Evolutionary conservation across 2,329 filamentous ascomycete genomes (phyloP), one percentile per base, ranked within the genome.

Genomic region (Xylariaceae sp.): DNA sequence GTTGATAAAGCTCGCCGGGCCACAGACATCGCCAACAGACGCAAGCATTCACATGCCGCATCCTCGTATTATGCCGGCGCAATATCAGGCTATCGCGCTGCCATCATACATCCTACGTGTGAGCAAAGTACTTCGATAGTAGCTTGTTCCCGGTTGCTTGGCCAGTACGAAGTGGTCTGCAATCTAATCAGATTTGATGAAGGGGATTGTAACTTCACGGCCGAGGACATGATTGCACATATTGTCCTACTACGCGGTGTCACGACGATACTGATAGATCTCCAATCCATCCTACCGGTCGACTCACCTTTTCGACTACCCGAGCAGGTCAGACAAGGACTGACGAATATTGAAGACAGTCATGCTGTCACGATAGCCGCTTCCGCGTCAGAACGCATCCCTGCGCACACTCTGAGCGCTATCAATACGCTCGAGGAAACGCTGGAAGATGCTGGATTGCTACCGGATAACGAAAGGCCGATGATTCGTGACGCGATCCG

Each of bases 11-110:
- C 43, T 27, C 50, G 50, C 11, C 31, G 45, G 14, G 31, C 46
- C n/a, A 47, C 47, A 14, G 38, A 47, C 15, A 5, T 6, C 15
- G 15, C 17, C 11, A 39, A 52, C 33, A 45, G 43, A 33, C 40
- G 40, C 35, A 38, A 44, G 3, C 50, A 52, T 33, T 32, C 49
- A n/a, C 50, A 39, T 15, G 50, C 50, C 18, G 49, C 50, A 5
- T 39, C 43, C 11, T 43, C 50, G 11, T 52, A 52, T 35, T 49
- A 47, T 35, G 39, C 47, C 12, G 50, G 50, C 18, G 50, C 50
- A 22, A 49, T 52, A 49, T 49, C 50, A 12, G 50, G 50, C 6
- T 49, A 52, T 18, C 50, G 50, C n/a, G 18, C 19, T n/a, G 47
- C 50, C 36, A 31, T 52, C 11, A 17, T 11, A 22, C 19, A 31